Conservation (phyloP, 352 stramenopile species). For the Phytophthora tubulina region DNA sequence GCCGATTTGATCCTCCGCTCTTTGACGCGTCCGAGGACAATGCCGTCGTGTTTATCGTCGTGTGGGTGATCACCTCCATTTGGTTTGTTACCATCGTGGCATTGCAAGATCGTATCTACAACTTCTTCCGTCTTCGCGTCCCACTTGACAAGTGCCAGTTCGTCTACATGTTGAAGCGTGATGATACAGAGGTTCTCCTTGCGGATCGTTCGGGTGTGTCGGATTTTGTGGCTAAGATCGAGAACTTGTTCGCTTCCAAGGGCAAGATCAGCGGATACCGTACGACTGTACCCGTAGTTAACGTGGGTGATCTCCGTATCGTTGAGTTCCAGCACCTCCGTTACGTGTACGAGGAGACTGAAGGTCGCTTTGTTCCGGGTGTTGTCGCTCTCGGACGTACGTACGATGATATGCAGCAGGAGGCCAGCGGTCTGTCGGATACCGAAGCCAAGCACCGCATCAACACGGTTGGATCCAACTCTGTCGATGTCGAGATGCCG, state of each 20-base stretch:
- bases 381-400: slow-evolving; percentile 27
- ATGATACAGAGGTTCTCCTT: slow-evolving; percentile 45
- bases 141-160: slow-evolving; percentile 46
- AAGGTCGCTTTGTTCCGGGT: slow-evolving; percentile 37
- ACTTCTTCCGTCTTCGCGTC: slow-evolving; percentile 47
- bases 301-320: slow-evolving; percentile 29
- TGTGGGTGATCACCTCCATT: slow-evolving; percentile 40
- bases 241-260: slow-evolving; percentile 28
- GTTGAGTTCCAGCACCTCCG: slow-evolving; percentile 57
- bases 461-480: slow-evolving; percentile 25
- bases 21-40: slow-evolving; percentile 37
- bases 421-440: slow-evolving; percentile 27
- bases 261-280: slow-evolving; percentile 38
- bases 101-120: slow-evolving; percentile 31
- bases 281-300: slow-evolving; percentile 37
- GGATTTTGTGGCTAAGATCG: slow-evolving; percentile 38
- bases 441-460: slow-evolving; percentile 27
- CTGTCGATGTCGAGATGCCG: slow-evolving; percentile 43
- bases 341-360: slow-evolving; percentile 49
- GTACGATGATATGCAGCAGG: slow-evolving; percentile 25
- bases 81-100: slow-evolving; percentile 44
- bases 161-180: slow-evolving; percentile 46
- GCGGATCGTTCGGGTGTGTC: slow-evolving; percentile 44
- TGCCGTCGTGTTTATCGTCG: slow-evolving; percentile 45
- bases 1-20: slow-evolving; percentile 35